Evolutionary conservation across 2,329 filamentous ascomycete genomes (phyloP).

Genomic region (Orbilia brochopaga): DNA sequence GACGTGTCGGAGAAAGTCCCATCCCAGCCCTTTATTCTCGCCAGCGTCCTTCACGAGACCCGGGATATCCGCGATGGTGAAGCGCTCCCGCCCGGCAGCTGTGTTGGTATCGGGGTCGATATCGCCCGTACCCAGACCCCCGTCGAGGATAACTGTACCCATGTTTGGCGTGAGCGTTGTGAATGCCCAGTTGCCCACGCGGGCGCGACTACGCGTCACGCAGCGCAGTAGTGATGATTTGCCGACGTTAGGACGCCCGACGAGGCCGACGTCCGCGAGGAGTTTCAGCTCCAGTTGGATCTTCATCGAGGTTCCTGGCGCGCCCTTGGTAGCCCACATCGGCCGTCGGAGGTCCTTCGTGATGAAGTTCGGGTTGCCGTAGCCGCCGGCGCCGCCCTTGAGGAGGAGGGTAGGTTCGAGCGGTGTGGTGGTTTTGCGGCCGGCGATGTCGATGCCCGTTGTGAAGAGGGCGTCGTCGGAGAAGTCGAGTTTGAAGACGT

Average conservation of each 20-base stretch:
- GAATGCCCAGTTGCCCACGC: constrained; percentile 94
- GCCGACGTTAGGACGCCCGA: constrained; percentile 92
- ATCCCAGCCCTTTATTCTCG: constrained; percentile 85
- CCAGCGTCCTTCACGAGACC: constrained; percentile 92
- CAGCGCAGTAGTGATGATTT: constrained; percentile 91
- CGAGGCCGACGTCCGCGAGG: constrained; percentile 90
- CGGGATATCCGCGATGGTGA: constrained; percentile 94
- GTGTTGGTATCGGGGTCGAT: constrained; percentile 60
- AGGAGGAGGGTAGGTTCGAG: constrained; percentile 81
- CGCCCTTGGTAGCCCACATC: constrained; percentile 86
- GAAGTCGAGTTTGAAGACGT: constrained; percentile 60
- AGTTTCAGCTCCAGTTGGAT: constrained; percentile 92
- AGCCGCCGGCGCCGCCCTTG: constrained; percentile 82
- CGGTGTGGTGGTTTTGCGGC: constrained; percentile 63
- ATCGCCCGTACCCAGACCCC: constrained; percentile 57
- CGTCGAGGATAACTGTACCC: constrained; percentile 89
- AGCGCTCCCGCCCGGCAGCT: constrained; percentile 68
- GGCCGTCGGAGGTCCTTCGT: constrained; percentile 76
- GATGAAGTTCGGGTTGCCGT: constrained; percentile 93
- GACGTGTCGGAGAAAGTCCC: constrained; percentile 90
- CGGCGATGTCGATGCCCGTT: not conserved
- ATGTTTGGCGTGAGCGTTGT: constrained; percentile 95
- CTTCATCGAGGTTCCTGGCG: constrained; percentile 76
- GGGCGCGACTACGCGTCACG: constrained; percentile 83
- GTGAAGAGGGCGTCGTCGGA: constrained; percentile 54